phyloP scores from a whole-genome alignment of 2,329 filamentous ascomycete genomes.

The Epicoccum sorghinum region DNA sequence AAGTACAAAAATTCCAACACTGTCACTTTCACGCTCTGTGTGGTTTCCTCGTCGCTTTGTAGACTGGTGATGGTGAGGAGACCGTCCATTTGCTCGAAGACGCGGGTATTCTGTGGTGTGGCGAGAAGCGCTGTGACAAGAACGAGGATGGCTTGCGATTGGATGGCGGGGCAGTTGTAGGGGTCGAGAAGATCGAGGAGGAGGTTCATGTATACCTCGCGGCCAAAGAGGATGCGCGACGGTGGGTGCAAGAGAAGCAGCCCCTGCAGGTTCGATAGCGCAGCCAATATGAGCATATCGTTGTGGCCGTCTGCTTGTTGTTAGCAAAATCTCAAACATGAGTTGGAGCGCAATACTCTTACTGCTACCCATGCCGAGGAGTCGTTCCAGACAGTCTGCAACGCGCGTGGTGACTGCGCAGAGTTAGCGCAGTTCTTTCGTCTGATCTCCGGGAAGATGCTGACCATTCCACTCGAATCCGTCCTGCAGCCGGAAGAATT shows the following conservation, averaged over 20 bases:
- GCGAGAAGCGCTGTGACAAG: conserved; percentile 89
- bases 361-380: conserved; percentile 77
- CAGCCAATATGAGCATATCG: conserved; percentile 85
- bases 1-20: conserved; percentile 98
- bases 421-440: background rate
- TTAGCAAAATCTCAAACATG: conserved; percentile 7
- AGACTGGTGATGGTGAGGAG: conserved; percentile 89
- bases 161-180: conserved; percentile 85
- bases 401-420: conserved; percentile 76
- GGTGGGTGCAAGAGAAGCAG: conserved; percentile 86
- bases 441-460: conserved; percentile 16
- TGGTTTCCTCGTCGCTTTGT: conserved; percentile 87
- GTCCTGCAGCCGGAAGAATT: conserved; percentile 96
- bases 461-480: conserved; percentile 94
- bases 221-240: conserved; percentile 82
- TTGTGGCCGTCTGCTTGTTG: conserved; percentile 70
- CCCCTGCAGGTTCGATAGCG: conserved; percentile 88
- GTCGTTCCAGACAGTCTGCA: conserved; percentile 81
- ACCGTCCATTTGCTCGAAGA: conserved; percentile 90
- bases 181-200: conserved; percentile 94
- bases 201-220: conserved; percentile 95
- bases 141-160: conserved; percentile 86
- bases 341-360: conserved; percentile 30
- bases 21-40: conserved; percentile 89
- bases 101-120: conserved; percentile 83